These are phyloP conservation scores for Penicillium fuscoglaucum DNA, from an alignment of 2,329 filamentous ascomycete genomes.

Conservation along the genomic window DNA sequence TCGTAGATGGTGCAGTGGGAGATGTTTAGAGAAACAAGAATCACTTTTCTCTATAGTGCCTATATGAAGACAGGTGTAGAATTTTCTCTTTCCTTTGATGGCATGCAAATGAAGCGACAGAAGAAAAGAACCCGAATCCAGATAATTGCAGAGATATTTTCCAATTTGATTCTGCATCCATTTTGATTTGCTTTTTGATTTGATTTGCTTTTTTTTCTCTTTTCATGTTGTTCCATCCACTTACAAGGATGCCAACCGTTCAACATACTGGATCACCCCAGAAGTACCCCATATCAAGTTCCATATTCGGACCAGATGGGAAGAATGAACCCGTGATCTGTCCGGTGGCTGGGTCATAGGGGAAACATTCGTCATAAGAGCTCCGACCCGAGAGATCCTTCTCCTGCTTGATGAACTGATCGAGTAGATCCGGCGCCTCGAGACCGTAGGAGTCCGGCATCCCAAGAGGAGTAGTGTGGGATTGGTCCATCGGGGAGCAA, in stretches of 20 bases:
- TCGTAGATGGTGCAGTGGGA: not conserved
- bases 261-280: slow-evolving; percentile 34
- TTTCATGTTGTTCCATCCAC: not conserved
- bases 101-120: slow-evolving; percentile 11
- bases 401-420: slow-evolving; percentile 31
- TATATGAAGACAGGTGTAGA: slow-evolving; percentile 3
- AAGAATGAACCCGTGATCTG: slow-evolving; percentile 43
- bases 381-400: slow-evolving; percentile 25
- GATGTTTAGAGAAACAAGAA: slow-evolving; percentile 5
- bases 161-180: slow-evolving; percentile 6
- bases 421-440: slow-evolving; percentile 29
- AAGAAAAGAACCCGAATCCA: slow-evolving; percentile 6
- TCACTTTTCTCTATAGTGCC: slow-evolving; percentile 11
- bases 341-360: slow-evolving; percentile 38
- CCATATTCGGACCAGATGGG: slow-evolving; percentile 30
- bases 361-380: slow-evolving; percentile 34
- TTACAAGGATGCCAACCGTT: not conserved
- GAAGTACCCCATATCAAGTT: slow-evolving; percentile 36
- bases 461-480: slow-evolving; percentile 19
- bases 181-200: not conserved
- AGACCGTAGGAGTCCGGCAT: slow-evolving; percentile 21
- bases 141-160: slow-evolving; percentile 2
- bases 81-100: slow-evolving; percentile 4
- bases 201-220: not conserved
- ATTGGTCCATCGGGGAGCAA: slow-evolving; percentile 30